Percentiles rank a stretch among this genome's conserved stretches.
Evolutionary conservation across 192 early-diverging fungal species (phyloP).

Genomic region (Coemansia sp.): DNA sequence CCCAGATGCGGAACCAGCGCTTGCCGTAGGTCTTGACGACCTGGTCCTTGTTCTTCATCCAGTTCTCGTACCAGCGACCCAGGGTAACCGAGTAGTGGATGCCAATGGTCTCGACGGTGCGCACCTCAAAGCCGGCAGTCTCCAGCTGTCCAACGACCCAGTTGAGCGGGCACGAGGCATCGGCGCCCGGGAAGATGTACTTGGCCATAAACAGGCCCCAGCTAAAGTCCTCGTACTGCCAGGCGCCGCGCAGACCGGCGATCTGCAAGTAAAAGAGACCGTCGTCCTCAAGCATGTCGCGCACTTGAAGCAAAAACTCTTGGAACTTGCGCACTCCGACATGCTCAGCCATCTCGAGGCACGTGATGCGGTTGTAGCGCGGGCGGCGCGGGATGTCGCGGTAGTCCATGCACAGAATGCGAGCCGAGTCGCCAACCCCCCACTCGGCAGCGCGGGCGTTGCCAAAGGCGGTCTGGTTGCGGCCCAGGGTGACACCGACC

Average conservation of each 20-base stretch:
- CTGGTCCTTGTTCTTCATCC: constrained; percentile 88
- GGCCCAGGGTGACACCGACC: constrained; percentile 89
- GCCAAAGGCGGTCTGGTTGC: constrained; percentile 90
- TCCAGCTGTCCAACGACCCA: constrained; percentile 96
- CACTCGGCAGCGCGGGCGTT: constrained; percentile 76
- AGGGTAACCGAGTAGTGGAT: constrained; percentile 98
- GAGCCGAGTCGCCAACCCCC: constrained; percentile 75
- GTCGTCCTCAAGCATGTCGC: constrained; percentile 94
- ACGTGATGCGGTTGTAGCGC: constrained; percentile 95
- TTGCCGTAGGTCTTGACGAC: constrained; percentile 84
- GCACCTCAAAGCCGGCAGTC: constrained; percentile 90
- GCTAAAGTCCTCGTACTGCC: constrained; percentile 79
- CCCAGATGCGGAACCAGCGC: constrained; percentile 92
- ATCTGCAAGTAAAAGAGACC: constrained; percentile 98
- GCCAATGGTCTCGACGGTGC: constrained; percentile 84
- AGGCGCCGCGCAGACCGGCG: constrained; percentile 84
- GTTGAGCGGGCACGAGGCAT: constrained; percentile 92
- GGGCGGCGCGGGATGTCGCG: constrained; percentile 87
- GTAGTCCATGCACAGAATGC: constrained; percentile 94
- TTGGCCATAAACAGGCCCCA: constrained; percentile 99
- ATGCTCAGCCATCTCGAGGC: constrained; percentile 99
- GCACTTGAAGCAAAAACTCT: constrained; percentile 86
- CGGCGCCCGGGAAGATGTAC: constrained; percentile 98
- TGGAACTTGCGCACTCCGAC: constrained; percentile 92
- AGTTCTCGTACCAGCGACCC: constrained; percentile 96